These are phyloP conservation scores for Abelmoschus esculentus DNA, from an alignment of 345 rosid species.

Conservation along the genomic window DNA sequence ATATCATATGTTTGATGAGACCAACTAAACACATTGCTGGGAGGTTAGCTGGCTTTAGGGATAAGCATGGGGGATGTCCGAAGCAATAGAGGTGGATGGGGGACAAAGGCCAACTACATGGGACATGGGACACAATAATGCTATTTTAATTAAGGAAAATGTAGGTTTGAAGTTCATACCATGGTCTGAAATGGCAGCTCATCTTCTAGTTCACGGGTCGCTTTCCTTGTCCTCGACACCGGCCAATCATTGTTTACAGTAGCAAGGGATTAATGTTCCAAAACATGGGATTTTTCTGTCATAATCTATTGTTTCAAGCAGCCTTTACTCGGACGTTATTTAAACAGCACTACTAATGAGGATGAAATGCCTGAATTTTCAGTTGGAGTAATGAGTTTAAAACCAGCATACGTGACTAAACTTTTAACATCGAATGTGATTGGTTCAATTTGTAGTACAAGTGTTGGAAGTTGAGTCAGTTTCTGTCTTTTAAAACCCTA, in stretches of 20 bases:
- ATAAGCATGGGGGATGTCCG: constrained; percentile 7
- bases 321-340: not conserved
- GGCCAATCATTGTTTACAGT: not conserved
- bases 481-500: not conserved
- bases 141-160: not conserved
- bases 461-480: not conserved
- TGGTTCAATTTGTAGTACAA: not conserved
- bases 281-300: not conserved
- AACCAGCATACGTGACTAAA: not conserved
- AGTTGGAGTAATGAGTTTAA: not conserved
- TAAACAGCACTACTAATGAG: not conserved
- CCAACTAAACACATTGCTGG: not conserved
- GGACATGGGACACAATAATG: constrained; percentile 10
- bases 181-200: constrained; percentile 4
- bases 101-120: constrained; percentile 14
- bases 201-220: constrained; percentile 22
- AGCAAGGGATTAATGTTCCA: not conserved
- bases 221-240: constrained; percentile 13
- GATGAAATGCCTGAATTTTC: constrained; percentile 4
- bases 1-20: not conserved
- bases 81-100: not conserved
- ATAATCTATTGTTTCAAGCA: not conserved
- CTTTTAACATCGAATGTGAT: not conserved
- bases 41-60: not conserved
- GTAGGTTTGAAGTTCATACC: constrained; percentile 1